Conservation (phyloP, 1,284 basidiomycete species). For the Cryptococcus sp. region DNA sequence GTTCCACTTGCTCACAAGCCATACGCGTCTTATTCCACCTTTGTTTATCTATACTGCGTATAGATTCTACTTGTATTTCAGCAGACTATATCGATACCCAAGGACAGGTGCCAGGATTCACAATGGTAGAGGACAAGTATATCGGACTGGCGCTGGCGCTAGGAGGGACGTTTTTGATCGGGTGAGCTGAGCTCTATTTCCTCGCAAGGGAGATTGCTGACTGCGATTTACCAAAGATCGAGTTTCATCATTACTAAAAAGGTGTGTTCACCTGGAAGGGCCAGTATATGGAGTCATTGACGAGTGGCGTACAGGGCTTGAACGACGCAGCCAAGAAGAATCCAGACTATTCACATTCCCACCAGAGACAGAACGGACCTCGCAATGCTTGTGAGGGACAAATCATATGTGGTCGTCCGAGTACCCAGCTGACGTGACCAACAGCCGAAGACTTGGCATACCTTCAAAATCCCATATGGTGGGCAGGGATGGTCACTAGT, state of each 20-base stretch:
- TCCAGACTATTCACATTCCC: conserved; percentile 68
- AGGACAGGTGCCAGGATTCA: too few species aligned
- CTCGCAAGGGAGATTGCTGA: conserved; percentile 1
- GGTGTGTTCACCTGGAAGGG: conserved; percentile 56
- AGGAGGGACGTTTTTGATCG: conserved; percentile 79
- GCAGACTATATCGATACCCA: too few species aligned
- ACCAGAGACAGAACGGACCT: conserved; percentile 55
- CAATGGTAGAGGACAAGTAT: conserved; percentile 85
- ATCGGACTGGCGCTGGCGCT: conserved; percentile 85
- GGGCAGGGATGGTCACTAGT: conserved; percentile 94
- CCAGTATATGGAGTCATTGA: not conserved
- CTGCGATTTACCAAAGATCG: conserved; percentile 51
- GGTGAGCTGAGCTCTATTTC: conserved; percentile 47
- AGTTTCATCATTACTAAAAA: conserved; percentile 98
- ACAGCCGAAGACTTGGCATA: conserved; percentile 81
- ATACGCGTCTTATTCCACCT: too few species aligned
- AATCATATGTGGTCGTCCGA: not conserved
- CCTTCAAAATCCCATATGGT: conserved; percentile 94
- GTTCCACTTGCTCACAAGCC: too few species aligned
- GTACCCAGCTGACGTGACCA: conserved; percentile 3
- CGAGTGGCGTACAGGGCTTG: conserved; percentile 62
- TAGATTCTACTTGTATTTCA: too few species aligned
- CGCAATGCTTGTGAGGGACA: conserved; percentile 65
- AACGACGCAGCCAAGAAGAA: conserved; percentile 69
- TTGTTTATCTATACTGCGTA: too few species aligned